These are phyloP conservation scores for Cylindrodendrum hubeiense DNA, from an alignment of 2,329 filamentous ascomycete genomes.

Conservation along the genomic window DNA sequence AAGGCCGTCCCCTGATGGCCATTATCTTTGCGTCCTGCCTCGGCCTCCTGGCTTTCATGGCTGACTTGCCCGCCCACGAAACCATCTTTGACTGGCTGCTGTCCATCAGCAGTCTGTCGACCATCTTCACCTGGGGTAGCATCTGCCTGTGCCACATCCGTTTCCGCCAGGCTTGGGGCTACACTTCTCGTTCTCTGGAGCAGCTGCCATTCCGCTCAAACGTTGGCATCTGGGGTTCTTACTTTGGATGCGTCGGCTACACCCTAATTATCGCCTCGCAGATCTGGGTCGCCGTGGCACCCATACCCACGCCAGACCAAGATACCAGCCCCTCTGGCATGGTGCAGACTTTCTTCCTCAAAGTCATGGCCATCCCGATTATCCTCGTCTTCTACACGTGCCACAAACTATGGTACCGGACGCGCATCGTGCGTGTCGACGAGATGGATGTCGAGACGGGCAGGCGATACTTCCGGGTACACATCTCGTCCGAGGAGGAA, in stretches of 20 bases:
- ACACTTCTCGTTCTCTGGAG: constrained; percentile 74
- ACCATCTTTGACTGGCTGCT: constrained; percentile 84
- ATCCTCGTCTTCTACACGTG: constrained; percentile 75
- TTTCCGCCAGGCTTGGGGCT: constrained; percentile 83
- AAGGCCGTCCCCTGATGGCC: constrained; percentile 83
- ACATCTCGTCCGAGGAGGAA: constrained; percentile 83
- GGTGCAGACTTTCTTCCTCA: constrained; percentile 77
- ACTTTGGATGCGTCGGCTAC: constrained; percentile 84
- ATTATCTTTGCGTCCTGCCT: constrained; percentile 76
- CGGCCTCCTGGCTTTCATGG: constrained; percentile 83
- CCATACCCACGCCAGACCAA: constrained; percentile 65
- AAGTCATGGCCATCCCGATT: constrained; percentile 78
- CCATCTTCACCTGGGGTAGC: constrained; percentile 83
- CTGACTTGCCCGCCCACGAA: constrained; percentile 69
- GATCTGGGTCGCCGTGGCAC: constrained; percentile 88
- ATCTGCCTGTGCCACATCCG: constrained; percentile 92
- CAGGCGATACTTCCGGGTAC: constrained; percentile 84
- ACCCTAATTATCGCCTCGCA: constrained; percentile 81
- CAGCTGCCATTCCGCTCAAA: constrained; percentile 87
- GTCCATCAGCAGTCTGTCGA: constrained; percentile 78
- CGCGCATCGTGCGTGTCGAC: constrained; percentile 72
- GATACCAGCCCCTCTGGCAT: constrained; percentile 57
- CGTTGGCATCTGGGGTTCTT: constrained; percentile 83
- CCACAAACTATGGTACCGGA: constrained; percentile 82
- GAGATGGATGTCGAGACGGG: constrained; percentile 93